Percentiles rank a stretch among this genome's conserved stretches.
These are phyloP conservation scores for Xylaria acuta DNA, from an alignment of 495 filamentous ascomycete species.

Conservation along the genomic window DNA sequence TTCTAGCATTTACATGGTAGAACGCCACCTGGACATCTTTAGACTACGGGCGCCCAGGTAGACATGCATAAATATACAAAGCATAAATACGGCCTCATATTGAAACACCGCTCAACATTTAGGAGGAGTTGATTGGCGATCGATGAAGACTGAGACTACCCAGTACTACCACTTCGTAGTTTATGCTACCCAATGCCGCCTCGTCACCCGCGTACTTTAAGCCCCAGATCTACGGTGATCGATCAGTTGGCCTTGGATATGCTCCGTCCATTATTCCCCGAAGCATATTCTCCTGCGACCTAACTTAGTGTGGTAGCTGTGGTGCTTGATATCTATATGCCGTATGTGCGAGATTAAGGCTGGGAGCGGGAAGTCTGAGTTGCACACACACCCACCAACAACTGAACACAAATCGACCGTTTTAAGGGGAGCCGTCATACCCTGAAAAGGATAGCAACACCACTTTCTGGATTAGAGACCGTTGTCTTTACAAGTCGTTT, in stretches of 20 bases:
- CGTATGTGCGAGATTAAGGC: no score
- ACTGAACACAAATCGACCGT: background rate
- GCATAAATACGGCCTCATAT: background rate
- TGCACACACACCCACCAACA: no score
- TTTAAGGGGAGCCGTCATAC: background rate
- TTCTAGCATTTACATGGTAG: background rate
- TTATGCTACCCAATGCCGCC: conserved; percentile 5
- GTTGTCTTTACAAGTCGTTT: no score
- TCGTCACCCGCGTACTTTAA: background rate
- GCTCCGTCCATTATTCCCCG: background rate
- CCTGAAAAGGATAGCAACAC: background rate
- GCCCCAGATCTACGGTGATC: background rate
- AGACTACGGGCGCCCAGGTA: background rate
- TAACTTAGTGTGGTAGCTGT: background rate
- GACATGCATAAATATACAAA: background rate
- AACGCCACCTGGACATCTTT: background rate
- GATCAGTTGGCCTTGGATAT: background rate
- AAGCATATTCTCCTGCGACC: background rate
- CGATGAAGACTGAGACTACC: background rate
- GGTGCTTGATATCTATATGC: background rate
- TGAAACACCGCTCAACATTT: background rate
- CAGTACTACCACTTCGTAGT: background rate
- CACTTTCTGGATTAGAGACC: background rate
- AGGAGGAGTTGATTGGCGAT: background rate
- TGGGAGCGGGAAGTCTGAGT: no score